These are phyloP conservation scores for Malassezia yamatoensis DNA, from an alignment of 1,284 basidiomycete species.

Conservation along the genomic window DNA sequence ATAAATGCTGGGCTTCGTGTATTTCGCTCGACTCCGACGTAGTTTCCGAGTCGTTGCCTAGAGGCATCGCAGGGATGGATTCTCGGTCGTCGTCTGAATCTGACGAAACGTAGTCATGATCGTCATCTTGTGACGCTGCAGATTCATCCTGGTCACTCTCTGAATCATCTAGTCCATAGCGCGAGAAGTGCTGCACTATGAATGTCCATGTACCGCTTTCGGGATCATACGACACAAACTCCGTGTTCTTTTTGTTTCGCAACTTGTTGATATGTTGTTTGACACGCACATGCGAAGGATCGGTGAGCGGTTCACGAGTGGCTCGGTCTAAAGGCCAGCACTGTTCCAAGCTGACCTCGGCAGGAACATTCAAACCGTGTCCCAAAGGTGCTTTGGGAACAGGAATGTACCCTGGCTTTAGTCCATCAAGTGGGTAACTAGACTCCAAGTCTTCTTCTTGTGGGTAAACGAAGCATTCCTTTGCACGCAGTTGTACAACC, in stretches of 20 bases:
- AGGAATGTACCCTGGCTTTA: slow-evolving; percentile 36
- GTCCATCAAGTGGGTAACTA: slow-evolving; percentile 36
- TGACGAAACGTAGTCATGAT: neutral
- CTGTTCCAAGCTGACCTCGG: slow-evolving; percentile 65
- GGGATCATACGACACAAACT: slow-evolving; percentile 71
- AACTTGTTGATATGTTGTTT: slow-evolving; percentile 72
- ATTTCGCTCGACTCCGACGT: slow-evolving; percentile 7
- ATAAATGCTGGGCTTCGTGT: slow-evolving; percentile 1
- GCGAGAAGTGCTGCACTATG: slow-evolving; percentile 73
- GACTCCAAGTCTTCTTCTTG: slow-evolving; percentile 53
- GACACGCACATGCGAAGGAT: slow-evolving; percentile 60
- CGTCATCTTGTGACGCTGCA: neutral
- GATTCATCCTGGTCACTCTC: slow-evolving; percentile 24
- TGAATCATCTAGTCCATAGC: slow-evolving; percentile 46
- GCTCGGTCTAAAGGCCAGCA: slow-evolving; percentile 89
- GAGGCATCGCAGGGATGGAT: slow-evolving; percentile 23
- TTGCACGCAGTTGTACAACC: slow-evolving; percentile 76
- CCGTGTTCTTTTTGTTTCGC: slow-evolving; percentile 72
- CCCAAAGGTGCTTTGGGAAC: slow-evolving; percentile 59
- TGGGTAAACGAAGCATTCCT: slow-evolving; percentile 86
- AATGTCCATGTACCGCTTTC: slow-evolving; percentile 83
- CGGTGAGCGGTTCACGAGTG: slow-evolving; percentile 78
- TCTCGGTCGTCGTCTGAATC: slow-evolving; percentile 21
- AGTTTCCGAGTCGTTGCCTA: slow-evolving; percentile 16
- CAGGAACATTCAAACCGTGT: slow-evolving; percentile 77